phyloP scores from a whole-genome alignment of 1,284 basidiomycete species.

The Puccinia triticina region DNA sequence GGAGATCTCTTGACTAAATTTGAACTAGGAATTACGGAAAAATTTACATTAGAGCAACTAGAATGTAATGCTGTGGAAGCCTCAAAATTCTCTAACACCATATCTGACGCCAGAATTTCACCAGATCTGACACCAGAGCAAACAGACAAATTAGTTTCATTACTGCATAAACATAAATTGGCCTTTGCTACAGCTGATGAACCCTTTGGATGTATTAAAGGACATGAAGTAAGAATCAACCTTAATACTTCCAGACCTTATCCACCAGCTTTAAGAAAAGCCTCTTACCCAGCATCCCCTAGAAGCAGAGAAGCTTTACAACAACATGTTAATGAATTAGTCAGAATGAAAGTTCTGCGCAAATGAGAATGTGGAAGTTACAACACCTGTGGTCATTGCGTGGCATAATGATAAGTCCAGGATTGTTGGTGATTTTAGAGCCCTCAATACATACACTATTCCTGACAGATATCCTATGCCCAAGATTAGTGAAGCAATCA shows the following conservation, averaged over 20 bases:
- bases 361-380: slow-evolving; percentile 15
- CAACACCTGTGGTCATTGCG: slow-evolving; percentile 11
- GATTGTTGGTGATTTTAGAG: slow-evolving; percentile 19
- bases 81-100: not conserved
- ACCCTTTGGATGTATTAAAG: too few species aligned
- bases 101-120: not conserved
- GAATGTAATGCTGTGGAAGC: not conserved
- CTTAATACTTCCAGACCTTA: too few species aligned
- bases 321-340: not conserved
- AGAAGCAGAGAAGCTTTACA: not conserved
- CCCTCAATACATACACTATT: slow-evolving; percentile 3
- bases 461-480: slow-evolving; percentile 4
- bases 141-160: too few species aligned
- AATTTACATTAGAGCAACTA: not conserved
- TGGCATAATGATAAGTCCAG: slow-evolving; percentile 21
- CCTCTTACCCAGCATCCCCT: too few species aligned
- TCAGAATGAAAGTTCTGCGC: not conserved
- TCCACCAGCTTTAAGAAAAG: too few species aligned
- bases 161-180: too few species aligned
- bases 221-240: too few species aligned
- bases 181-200: too few species aligned
- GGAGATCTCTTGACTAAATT: not conserved
- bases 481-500: too few species aligned
- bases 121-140: too few species aligned
- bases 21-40: slow-evolving; percentile 1